Conservation (phyloP, 148 eudicot species). For the Silene conica region DNA sequence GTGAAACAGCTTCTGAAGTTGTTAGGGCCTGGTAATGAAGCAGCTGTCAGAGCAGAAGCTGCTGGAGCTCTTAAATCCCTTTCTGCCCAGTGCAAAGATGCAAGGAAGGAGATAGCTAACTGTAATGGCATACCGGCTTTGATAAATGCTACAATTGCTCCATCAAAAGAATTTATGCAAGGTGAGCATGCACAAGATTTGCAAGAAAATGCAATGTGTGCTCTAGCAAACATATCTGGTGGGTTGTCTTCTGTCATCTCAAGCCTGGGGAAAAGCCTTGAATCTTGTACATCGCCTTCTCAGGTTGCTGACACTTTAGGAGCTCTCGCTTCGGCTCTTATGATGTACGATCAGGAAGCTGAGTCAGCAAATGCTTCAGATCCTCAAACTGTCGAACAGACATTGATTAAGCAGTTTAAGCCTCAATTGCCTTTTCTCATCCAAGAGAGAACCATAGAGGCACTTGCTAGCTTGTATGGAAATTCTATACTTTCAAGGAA, state of each 20-base stretch:
- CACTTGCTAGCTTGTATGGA: constrained; percentile 95
- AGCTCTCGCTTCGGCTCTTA: constrained; percentile 95
- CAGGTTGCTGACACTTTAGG: constrained; percentile 96
- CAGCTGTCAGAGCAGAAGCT: constrained; percentile 93
- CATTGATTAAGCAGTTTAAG: constrained; percentile 75
- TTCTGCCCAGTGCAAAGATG: constrained; percentile 90
- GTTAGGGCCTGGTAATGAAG: constrained; percentile 86
- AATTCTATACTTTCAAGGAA: constrained; percentile 67
- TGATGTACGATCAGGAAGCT: constrained; percentile 87
- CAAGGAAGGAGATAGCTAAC: constrained; percentile 76
- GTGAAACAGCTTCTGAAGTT: constrained; percentile 86
- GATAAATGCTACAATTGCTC: constrained; percentile 98
- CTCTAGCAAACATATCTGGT: constrained; percentile 98
- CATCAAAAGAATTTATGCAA: constrained; percentile 98
- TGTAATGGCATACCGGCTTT: constrained; percentile 84
- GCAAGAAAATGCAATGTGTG: constrained; percentile 99
- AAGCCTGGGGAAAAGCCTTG: constrained; percentile 97
- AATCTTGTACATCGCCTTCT: constrained; percentile 81
- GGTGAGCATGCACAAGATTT: constrained; percentile 95
- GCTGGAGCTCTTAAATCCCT: constrained; percentile 94
- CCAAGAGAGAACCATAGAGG: constrained; percentile 95
- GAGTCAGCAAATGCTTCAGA: constrained; percentile 73
- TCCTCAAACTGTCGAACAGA: constrained; percentile 71
- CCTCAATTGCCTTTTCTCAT: constrained; percentile 70
- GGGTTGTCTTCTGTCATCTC: constrained; percentile 93